Evolutionary conservation across 169 alveolate species (phyloP), one percentile per base, ranked within the genome.

Genomic region (Plasmodium yoelii): DNA sequence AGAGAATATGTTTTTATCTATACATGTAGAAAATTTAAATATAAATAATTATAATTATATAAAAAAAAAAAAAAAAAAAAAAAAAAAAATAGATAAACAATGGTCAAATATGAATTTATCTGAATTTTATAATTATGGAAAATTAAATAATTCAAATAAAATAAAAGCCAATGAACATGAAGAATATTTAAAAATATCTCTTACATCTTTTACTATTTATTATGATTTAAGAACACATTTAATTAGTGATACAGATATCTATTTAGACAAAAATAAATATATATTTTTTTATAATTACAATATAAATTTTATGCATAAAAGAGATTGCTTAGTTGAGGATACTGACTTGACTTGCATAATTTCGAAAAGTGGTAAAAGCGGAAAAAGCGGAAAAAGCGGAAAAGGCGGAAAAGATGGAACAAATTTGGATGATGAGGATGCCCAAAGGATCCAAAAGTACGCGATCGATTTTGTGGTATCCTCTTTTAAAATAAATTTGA

Each of bases 211-310:
- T 12, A 82, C 67, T 9, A 49, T 82, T 4, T 68, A 82, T 47
- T 46, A 55, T 0, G 90, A 82, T 61, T 13, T 12, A 10, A 82
- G 90, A 49, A 22, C 13, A 2, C 72, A 82, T 18, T 84, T 56
- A 2, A 65, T 82, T 12, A 56, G 60, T 56, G 56, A 49, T 2
- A 82, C 68, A 1, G 44, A 82, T 47, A 68, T 82, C 3, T 0
- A 12, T 68, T 13, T 19, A 26, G 39, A 68, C 13, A 82, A 82
- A 56, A 18, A 9, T 53, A 53, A 51, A 34, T 82, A 51, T 24
- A 82, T 67, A 28, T 82, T 82, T 55, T 82, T 82, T 56, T 82
- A 67, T 60, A 67, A 34, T 68, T 61, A 82, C 26, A 82, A 82
- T n/a, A 56, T 82, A 49, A 82, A 82, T 12, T 46, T 82, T 42